Base-by-base conservation (phyloP, 768 basidiomycete genomes). In the Podaxis rugospora region DNA sequence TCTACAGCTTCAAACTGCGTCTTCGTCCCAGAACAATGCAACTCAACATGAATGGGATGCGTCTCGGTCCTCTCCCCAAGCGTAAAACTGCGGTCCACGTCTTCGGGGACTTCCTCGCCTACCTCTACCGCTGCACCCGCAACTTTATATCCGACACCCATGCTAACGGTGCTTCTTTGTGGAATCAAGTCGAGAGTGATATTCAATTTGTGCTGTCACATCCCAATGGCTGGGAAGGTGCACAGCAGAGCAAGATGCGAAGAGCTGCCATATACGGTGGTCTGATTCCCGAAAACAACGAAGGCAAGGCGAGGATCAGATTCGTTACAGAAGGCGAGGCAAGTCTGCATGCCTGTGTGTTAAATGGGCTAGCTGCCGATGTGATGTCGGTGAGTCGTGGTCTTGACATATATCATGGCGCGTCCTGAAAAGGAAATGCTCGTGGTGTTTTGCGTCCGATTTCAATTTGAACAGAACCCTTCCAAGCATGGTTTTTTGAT, bases 311-410 rank as follows among this genome's bases (percentile, higher is more conserved):
- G 1, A 77, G 87, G 59, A 89, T 92, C 66, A 77, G 88, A 39
- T 92, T 92, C 64, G 90, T 92, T 55, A 92, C 89, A 2, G 90
- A 92, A 69, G 90, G 90, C 56, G 90, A 92, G 73, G 90, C 90
- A 0, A 91, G 90, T 78, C 74, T 92, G 66, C 90, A 92, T 69
- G 87, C 89, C 0, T 92, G 90, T 70, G 84, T 92, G 3, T 71
- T 90, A 66, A 91, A 85, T 67, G 90, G 90, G 7, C 78, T 92
- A 2, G 89, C 90, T 16, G 85, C 83, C 2, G 89, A 92, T 64
- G 87, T 92, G 36, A 83, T 92, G 64, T 86, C 85, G 55, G 90
- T 90, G 64, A 50, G 80, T 74, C 6, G 10, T 62, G 27, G 27
- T 59, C 51, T 28, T 55, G 51, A 23, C 32, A 59, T 25, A 21